Conservation (phyloP, 805 yeast genomes). For the Barnettozyma californica region DNA sequence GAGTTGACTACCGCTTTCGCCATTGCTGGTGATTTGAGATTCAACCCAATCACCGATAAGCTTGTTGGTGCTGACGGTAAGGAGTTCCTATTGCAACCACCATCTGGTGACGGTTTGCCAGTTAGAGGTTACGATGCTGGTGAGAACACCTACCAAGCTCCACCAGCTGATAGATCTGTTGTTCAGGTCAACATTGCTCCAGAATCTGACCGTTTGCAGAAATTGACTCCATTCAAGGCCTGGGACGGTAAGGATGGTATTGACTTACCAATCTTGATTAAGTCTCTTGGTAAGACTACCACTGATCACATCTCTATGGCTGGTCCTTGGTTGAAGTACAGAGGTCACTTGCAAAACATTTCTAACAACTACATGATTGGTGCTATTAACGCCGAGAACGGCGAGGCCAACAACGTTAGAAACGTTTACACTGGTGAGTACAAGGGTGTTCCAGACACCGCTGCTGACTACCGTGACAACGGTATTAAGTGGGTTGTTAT, state of each 20-base stretch:
- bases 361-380: constrained; percentile 99
- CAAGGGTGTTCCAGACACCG: constrained; percentile 96
- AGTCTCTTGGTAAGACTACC: constrained; percentile 96
- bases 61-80: constrained; percentile 85
- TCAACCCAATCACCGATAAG: constrained; percentile 92
- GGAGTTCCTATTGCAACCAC: constrained; percentile 83
- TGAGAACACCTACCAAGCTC: constrained; percentile 94
- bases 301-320: constrained; percentile 99
- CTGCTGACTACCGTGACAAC: constrained; percentile 87
- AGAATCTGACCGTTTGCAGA: constrained; percentile 93
- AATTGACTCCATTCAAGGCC: constrained; percentile 86
- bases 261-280: constrained; percentile 88
- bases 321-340: constrained; percentile 99
- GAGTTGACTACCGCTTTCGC: constrained; percentile 95
- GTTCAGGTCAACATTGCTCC: constrained; percentile 79
- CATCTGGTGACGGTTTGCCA: constrained; percentile 89
- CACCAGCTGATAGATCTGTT: constrained; percentile 78
- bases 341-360: constrained; percentile 98
- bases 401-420: constrained; percentile 86
- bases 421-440: constrained; percentile 89
- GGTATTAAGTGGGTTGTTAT: constrained; percentile 95
- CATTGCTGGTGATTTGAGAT: constrained; percentile 91
- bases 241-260: constrained; percentile 96
- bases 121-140: constrained; percentile 86
- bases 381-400: constrained; percentile 95